Evolutionary conservation across 1,284 basidiomycete genomes (phyloP), one percentile per base, ranked within the genome.

Genomic region (Ceratobasidium sp.): DNA sequence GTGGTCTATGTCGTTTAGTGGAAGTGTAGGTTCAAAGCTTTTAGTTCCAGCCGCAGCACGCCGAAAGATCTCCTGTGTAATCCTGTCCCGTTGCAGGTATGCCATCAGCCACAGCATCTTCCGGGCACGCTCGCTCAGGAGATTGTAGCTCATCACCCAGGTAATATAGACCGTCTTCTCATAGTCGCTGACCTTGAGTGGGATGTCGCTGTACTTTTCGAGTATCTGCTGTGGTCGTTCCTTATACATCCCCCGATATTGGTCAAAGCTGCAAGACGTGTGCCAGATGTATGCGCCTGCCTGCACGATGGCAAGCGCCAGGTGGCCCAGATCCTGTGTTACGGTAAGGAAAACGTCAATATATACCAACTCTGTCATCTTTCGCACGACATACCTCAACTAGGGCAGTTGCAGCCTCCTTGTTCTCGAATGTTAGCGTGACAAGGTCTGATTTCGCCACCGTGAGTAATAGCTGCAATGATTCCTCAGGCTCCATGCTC

Each of bases 231-330:
- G 7, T 1, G 37, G 62, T n/a, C 16, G 43, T 11, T 11, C 4
- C 1, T 34, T 39, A 11, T 51, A 56, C 24, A 66, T 29, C 3
- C 11, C 51, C 5, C 29, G 29, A 24, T 74, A 74, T 37, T 58
- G 29, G 1, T 1, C 24, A 31, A 74, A 39, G 2, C 46, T 39
- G 37, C 27, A 64, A 31, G 51, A n/a, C 0, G 27, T 66, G 19
- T 41, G 54, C 46, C 51, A 46, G 19, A 54, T 61, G 16, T 74
- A 74, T 58, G 48, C 58, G 29, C 74, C 74, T 22, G 64, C 39
- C 34, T 74, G 74, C 1, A 61, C 53, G 0, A 74, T 27, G 2
- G 64, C 74, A 3, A 74, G 64, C 7, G 74, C 54, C 3, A 74
- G 24, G 31, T 19, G 27, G 0, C 74, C 74, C 4, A 74, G 43